phyloP scores from a whole-genome alignment of 345 rosid species.

The Acer saccharum region DNA sequence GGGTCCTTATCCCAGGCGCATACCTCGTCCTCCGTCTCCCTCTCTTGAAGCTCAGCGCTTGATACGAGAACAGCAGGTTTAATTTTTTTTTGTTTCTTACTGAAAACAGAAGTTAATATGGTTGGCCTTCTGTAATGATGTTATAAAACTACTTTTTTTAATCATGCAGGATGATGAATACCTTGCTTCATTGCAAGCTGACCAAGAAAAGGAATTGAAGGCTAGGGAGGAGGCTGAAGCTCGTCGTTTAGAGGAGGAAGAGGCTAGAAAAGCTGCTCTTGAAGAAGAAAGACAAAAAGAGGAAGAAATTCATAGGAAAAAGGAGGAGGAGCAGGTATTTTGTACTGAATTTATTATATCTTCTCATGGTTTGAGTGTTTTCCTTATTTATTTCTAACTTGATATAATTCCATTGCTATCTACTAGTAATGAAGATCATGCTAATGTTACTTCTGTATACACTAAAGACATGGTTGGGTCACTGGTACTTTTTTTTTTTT shows the following conservation, averaged over 20 bases:
- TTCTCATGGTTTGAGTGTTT: neutral
- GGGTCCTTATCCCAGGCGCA: constrained; percentile 47
- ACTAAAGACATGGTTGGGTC: neutral
- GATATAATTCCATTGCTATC: neutral
- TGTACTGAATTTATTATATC: neutral
- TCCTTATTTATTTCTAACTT: neutral
- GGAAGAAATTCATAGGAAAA: constrained; percentile 73
- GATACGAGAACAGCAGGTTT: constrained; percentile 98
- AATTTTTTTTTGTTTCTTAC: neutral
- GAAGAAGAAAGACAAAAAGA: constrained; percentile 72
- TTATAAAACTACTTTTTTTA: constrained; percentile 13
- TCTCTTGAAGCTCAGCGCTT: constrained; percentile 91
- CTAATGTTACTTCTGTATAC: neutral
- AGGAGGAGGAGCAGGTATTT: constrained; percentile 88
- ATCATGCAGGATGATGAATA: constrained; percentile 89
- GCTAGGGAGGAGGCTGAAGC: constrained; percentile 88
- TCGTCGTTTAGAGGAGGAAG: constrained; percentile 70
- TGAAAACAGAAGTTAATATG: neutral
- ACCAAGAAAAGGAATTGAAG: constrained; percentile 86
- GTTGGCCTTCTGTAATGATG: neutral
- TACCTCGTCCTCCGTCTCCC: constrained; percentile 88
- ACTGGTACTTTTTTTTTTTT: neutral
- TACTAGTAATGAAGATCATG: neutral
- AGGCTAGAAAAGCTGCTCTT: constrained; percentile 71
- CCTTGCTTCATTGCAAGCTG: constrained; percentile 94